Conservation (phyloP, 306 rosid species). For the Sphenostylis stenocarpa region DNA sequence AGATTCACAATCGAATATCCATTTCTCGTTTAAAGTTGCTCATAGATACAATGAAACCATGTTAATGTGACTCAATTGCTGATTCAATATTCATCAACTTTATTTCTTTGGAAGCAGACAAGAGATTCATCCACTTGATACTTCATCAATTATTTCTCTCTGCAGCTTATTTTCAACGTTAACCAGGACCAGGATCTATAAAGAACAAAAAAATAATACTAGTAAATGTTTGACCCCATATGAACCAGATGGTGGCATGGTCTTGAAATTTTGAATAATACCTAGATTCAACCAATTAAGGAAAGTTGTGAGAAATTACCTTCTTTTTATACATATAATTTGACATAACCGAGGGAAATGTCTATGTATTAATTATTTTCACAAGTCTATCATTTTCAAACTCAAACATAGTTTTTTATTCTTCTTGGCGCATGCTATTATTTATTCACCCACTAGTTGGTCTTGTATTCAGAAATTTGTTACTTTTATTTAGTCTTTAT, state of each 20-base stretch:
- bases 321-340: too few relatives aligned
- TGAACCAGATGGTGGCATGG: background rate
- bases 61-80: conserved; percentile 2
- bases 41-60: conserved; percentile 14
- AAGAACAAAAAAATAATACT: too few relatives aligned
- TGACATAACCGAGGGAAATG: background rate
- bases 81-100: background rate
- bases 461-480: too few relatives aligned
- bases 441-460: background rate
- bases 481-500: too few relatives aligned
- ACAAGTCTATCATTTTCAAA: background rate
- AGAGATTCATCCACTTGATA: background rate
- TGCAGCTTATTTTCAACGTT: background rate
- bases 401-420: background rate
- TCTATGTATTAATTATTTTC: background rate
- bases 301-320: background rate
- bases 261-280: background rate
- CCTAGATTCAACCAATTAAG: conserved; percentile 9
- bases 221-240: background rate
- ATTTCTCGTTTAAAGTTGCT: too few relatives aligned
- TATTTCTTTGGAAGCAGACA: conserved; percentile 9
- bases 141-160: background rate
- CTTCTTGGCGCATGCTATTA: background rate
- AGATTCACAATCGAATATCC: too few relatives aligned
- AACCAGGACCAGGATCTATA: background rate